Evolutionary conservation across 805 yeast species (phyloP).

Genomic region (Hanseniaspora nectarophila): DNA sequence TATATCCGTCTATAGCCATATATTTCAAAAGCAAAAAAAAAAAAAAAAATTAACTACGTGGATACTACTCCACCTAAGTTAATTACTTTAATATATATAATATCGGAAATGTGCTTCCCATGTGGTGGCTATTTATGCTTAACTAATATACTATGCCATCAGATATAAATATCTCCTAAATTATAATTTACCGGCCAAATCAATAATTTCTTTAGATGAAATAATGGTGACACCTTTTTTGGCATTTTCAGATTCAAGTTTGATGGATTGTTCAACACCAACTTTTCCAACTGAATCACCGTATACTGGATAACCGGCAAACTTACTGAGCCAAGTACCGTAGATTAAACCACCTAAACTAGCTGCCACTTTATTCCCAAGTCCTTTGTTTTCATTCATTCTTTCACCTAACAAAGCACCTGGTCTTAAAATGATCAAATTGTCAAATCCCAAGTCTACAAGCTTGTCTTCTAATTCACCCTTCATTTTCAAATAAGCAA

Average conservation of each 20-base stretch:
- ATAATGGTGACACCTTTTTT: background rate
- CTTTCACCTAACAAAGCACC: constrained; percentile 63
- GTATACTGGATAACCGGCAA: constrained; percentile 37
- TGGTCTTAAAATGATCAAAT: constrained; percentile 65
- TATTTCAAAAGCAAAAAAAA: no score
- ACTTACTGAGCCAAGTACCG: constrained; percentile 28
- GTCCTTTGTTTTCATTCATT: constrained; percentile 30
- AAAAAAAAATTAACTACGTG: no score
- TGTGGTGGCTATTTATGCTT: no score
- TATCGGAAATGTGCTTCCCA: no score
- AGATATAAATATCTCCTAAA: no score
- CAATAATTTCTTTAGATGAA: background rate
- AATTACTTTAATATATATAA: no score
- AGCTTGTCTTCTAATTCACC: constrained; percentile 67
- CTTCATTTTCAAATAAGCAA: constrained; percentile 55
- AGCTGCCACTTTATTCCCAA: constrained; percentile 26
- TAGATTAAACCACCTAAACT: constrained; percentile 28
- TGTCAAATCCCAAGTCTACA: constrained; percentile 49
- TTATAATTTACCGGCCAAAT: background rate
- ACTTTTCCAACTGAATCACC: constrained; percentile 58
- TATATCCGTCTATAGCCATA: no score
- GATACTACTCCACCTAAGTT: no score
- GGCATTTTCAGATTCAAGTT: constrained; percentile 11
- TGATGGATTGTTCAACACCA: constrained; percentile 35
- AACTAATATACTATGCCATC: no score